These are phyloP conservation scores for Pilasporangium apinafurcum DNA, from an alignment of 352 stramenopile genomes.

Conservation along the genomic window DNA sequence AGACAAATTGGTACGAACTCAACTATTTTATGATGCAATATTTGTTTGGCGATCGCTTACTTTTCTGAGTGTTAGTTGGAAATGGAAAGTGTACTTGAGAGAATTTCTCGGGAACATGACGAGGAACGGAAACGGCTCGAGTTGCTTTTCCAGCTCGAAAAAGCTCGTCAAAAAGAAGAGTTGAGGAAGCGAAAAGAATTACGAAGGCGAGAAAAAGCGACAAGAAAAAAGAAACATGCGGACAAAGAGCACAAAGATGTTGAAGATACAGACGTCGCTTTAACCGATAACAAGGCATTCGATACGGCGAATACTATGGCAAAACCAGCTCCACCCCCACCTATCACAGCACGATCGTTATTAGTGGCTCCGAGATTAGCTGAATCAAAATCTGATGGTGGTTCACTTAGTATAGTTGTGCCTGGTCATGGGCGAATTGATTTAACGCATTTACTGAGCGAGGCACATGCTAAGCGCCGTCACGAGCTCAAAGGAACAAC, in stretches of 20 bases:
- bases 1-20: slow-evolving; percentile 4
- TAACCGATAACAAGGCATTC: too few relatives aligned
- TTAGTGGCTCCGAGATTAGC: too few relatives aligned
- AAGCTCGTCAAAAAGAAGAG: slow-evolving; percentile 61
- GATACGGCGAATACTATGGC: neutral
- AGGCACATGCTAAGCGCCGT: slow-evolving; percentile 32
- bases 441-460: slow-evolving; percentile 41
- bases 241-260: neutral
- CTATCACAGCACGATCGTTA: slow-evolving; percentile 7
- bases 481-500: slow-evolving; percentile 24
- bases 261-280: too few relatives aligned
- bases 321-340: slow-evolving; percentile 6
- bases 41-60: neutral
- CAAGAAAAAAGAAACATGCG: slow-evolving; percentile 32
- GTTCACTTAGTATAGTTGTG: slow-evolving; percentile 22
- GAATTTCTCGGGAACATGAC: slow-evolving; percentile 62
- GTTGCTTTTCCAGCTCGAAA: slow-evolving; percentile 58
- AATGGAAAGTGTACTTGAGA: slow-evolving; percentile 50
- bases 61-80: slow-evolving; percentile 22
- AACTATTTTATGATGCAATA: neutral
- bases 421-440: slow-evolving; percentile 43
- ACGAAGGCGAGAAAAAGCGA: slow-evolving; percentile 36
- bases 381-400: too few relatives aligned
- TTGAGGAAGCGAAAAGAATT: slow-evolving; percentile 62
- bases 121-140: slow-evolving; percentile 55